Conservation (phyloP, 352 stramenopile species). For the Aphanomyces stellatus region DNA sequence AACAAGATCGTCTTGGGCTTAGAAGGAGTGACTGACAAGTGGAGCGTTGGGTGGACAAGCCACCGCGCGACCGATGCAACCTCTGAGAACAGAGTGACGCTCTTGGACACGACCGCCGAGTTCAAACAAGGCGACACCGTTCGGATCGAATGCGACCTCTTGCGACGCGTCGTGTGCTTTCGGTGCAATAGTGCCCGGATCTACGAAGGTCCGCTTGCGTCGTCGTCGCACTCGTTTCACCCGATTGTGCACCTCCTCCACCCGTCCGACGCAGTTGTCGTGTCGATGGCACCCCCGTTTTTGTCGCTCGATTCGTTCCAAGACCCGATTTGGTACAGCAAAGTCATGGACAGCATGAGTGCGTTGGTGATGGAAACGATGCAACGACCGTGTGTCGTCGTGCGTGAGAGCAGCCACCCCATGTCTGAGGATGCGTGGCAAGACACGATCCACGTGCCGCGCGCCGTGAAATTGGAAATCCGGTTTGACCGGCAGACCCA, state of each 20-base stretch:
- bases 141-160: conserved; percentile 20
- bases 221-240: background rate
- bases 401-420: conserved; percentile 50
- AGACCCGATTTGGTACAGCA: conserved; percentile 21
- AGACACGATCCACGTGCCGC: conserved; percentile 32
- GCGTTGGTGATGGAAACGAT: conserved; percentile 38
- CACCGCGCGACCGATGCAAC: no score
- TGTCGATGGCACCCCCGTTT: background rate
- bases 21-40: no score
- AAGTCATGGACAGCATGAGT: conserved; percentile 42
- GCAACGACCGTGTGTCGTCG: conserved; percentile 24
- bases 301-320: background rate
- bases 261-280: background rate
- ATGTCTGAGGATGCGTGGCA: conserved; percentile 8
- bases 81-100: background rate
- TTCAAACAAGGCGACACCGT: background rate
- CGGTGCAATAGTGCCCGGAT: background rate
- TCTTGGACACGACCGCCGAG: no score
- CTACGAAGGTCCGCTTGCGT: background rate
- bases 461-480: conserved; percentile 55
- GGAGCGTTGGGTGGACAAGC: no score
- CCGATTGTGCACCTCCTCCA: background rate
- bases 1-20: conserved; percentile 23
- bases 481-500: conserved; percentile 52
- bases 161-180: conserved; percentile 21